phyloP scores from a whole-genome alignment of 2,329 filamentous ascomycete species.

The Ploettnerulaceae sp. region DNA sequence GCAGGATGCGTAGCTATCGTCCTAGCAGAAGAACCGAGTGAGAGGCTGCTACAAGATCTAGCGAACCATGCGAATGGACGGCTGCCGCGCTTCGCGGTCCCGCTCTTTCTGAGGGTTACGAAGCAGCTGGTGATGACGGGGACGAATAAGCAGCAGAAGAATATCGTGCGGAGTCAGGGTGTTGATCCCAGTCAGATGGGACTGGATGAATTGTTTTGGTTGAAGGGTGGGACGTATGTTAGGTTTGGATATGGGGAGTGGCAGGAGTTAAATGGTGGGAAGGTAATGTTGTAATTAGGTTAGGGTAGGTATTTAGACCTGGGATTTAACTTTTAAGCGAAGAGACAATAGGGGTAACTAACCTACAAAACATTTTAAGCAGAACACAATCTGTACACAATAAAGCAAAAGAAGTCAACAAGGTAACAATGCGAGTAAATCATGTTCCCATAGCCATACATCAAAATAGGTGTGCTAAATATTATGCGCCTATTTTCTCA shows the following conservation, averaged over 20 bases:
- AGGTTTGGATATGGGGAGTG: conserved; percentile 65
- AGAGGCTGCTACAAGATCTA: conserved; percentile 51
- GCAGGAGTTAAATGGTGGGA: conserved; percentile 60
- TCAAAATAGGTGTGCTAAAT: too few species aligned
- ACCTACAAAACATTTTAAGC: too few species aligned
- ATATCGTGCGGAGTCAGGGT: conserved; percentile 64
- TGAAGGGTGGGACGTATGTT: conserved; percentile 61
- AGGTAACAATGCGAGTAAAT: too few species aligned
- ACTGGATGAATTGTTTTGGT: conserved; percentile 48
- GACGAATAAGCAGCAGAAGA: conserved; percentile 87
- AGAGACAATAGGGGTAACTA: too few species aligned
- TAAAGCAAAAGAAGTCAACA: too few species aligned
- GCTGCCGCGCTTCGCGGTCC: conserved; percentile 70
- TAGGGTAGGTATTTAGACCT: background rate
- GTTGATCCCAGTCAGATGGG: conserved; percentile 58
- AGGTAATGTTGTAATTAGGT: conserved; percentile 45
- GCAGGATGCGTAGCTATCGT: conserved; percentile 74
- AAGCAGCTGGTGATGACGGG: conserved; percentile 63
- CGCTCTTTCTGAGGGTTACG: conserved; percentile 69
- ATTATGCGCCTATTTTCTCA: too few species aligned
- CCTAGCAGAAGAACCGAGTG: conserved; percentile 46
- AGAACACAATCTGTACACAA: too few species aligned
- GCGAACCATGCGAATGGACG: conserved; percentile 51
- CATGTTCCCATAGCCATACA: too few species aligned
- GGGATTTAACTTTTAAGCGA: too few species aligned